Evolutionary conservation across 129 eudicot genomes (phyloP).

Genomic region (Arctium minus): DNA sequence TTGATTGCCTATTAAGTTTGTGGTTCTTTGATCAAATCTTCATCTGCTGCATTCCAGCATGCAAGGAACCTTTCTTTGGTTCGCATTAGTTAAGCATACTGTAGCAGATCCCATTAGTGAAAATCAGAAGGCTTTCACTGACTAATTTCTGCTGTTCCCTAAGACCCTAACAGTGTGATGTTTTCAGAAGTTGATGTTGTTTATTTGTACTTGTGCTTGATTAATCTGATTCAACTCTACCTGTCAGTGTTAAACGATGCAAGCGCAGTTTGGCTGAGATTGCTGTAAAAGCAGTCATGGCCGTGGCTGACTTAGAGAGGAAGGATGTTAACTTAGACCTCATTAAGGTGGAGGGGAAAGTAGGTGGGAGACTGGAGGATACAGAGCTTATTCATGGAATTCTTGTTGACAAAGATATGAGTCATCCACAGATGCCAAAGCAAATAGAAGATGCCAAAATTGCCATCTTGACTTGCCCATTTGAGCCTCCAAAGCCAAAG

Average conservation of each 20-base stretch:
- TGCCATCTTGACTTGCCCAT: constrained; percentile 95
- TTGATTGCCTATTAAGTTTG: too few relatives aligned
- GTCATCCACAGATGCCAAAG: constrained; percentile 99
- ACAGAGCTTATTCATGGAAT: constrained; percentile 96
- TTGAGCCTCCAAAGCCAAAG: constrained; percentile 99
- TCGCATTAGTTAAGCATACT: too few relatives aligned
- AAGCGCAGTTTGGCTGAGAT: constrained; percentile 95
- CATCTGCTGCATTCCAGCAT: too few relatives aligned
- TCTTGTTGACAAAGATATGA: constrained; percentile 95
- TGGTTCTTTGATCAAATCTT: too few relatives aligned
- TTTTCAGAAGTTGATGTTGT: not conserved
- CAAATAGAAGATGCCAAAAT: constrained; percentile 81
- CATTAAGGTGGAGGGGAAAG: constrained; percentile 95
- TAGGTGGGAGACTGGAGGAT: constrained; percentile 95
- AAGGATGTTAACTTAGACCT: constrained; percentile 91
- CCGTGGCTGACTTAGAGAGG: constrained; percentile 96
- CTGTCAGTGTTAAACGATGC: constrained; percentile 86
- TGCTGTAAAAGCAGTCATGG: constrained; percentile 92
- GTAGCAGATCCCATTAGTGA: too few relatives aligned
- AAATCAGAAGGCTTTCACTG: too few relatives aligned
- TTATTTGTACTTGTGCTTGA: not conserved
- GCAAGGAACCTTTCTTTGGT: too few relatives aligned
- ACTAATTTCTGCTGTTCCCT: too few relatives aligned
- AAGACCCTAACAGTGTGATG: not conserved
- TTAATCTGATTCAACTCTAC: not conserved